Percentiles rank a stretch among this genome's conserved stretches.
phyloP scores from a whole-genome alignment of 2,329 filamentous ascomycete genomes.

The Aspergillus costaricaensis region DNA sequence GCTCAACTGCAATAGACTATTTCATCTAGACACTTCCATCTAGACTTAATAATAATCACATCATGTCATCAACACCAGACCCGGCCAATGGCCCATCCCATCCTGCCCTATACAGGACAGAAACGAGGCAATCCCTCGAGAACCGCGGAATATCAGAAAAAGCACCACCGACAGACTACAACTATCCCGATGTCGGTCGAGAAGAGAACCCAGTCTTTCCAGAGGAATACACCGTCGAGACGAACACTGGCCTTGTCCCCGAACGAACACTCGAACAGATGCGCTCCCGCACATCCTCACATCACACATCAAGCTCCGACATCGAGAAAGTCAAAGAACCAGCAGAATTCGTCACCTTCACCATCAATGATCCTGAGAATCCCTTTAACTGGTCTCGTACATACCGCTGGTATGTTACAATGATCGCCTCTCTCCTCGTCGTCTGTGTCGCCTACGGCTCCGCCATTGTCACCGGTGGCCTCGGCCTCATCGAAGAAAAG shows the following conservation, averaged over 20 bases:
- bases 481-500: conserved; percentile 61
- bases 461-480: conserved; percentile 73
- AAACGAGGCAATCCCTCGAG: conserved; percentile 28
- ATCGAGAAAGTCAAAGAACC: conserved; percentile 28
- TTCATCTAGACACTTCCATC: neutral
- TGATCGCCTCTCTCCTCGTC: conserved; percentile 72
- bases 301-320: neutral
- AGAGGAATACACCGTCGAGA: conserved; percentile 19
- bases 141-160: conserved; percentile 26
- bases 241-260: conserved; percentile 17
- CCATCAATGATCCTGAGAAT: conserved; percentile 67
- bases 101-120: conserved; percentile 9
- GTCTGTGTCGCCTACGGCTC: conserved; percentile 70
- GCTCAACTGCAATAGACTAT: too few species aligned
- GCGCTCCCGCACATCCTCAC: conserved; percentile 9
- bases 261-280: conserved; percentile 13
- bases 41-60: neutral
- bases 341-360: conserved; percentile 60
- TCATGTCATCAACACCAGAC: neutral
- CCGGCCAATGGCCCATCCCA: neutral
- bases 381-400: conserved; percentile 77
- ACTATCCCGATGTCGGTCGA: conserved; percentile 31
- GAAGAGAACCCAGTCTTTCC: conserved; percentile 15
- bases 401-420: conserved; percentile 79
- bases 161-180: conserved; percentile 28